Percentiles rank a stretch among this genome's conserved stretches.
Conservation (phyloP, 331 rosid genomes). For the Pyrus hybrid region DNA sequence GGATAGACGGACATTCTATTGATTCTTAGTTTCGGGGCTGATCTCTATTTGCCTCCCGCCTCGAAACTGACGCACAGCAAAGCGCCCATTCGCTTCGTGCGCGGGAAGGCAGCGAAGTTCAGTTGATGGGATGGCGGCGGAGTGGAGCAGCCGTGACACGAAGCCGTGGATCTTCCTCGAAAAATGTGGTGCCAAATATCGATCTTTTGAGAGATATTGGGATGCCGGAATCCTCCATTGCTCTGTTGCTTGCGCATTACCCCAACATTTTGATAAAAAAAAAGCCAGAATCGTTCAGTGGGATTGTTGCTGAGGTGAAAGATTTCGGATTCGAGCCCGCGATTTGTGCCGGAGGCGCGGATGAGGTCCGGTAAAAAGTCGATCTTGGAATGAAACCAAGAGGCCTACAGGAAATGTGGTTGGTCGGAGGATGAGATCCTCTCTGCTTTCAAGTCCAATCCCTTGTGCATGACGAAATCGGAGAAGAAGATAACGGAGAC, state of each 20-base stretch:
- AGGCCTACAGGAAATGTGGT: conserved; percentile 11
- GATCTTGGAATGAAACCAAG: background rate
- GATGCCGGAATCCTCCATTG: background rate
- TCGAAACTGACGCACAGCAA: background rate
- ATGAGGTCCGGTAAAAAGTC: background rate
- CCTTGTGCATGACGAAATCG: background rate
- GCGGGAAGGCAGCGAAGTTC: background rate
- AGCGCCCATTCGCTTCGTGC: background rate
- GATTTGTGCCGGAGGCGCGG: background rate
- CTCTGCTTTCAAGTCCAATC: background rate
- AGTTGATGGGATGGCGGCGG: background rate
- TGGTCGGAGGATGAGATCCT: conserved; percentile 14
- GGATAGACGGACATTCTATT: too few species aligned
- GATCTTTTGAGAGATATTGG: background rate
- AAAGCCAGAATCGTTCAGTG: background rate
- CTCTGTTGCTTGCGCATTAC: background rate
- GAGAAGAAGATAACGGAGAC: background rate
- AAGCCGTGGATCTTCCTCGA: background rate
- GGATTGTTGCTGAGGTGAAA: background rate
- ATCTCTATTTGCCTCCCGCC: background rate
- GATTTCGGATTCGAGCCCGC: background rate
- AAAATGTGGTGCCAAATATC: background rate
- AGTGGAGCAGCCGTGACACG: background rate
- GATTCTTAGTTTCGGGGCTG: too few species aligned
- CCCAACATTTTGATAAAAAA: background rate